Evolutionary conservation across 2,329 filamentous ascomycete genomes (phyloP).

Genomic region (Cladophialophora carrionii): DNA sequence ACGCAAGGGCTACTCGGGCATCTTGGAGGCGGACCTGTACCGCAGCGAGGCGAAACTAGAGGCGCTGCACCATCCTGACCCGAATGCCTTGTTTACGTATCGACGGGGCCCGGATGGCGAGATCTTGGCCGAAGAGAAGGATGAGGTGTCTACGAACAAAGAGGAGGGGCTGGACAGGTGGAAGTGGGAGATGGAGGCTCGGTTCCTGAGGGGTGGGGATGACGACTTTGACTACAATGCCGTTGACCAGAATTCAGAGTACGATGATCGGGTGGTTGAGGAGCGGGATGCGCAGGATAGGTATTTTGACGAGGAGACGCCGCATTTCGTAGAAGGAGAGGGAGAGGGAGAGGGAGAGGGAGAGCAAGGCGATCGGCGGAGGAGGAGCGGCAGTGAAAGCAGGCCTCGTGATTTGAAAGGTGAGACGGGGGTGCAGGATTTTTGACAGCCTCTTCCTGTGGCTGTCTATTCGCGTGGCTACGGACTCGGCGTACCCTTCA

Average conservation of each 20-base stretch:
- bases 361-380: neutral
- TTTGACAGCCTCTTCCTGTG: conserved; percentile 49
- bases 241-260: conserved; percentile 73
- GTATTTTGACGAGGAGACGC: conserved; percentile 81
- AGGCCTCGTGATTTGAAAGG: conserved; percentile 47
- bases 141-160: conserved; percentile 61
- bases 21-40: conserved; percentile 75
- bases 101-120: conserved; percentile 57
- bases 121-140: conserved; percentile 62
- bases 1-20: conserved; percentile 74
- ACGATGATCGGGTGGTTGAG: conserved; percentile 66
- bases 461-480: neutral
- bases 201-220: conserved; percentile 76
- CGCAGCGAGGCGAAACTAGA: conserved; percentile 76
- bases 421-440: conserved; percentile 74
- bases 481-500: neutral
- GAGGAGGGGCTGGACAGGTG: conserved; percentile 71
- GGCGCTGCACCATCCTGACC: conserved; percentile 60
- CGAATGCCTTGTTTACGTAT: conserved; percentile 56
- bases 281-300: conserved; percentile 68
- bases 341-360: conserved; percentile 25
- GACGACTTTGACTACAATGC: conserved; percentile 74
- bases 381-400: conserved; percentile 24
- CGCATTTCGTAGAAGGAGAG: conserved; percentile 59
- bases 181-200: conserved; percentile 70